Evolutionary conservation across 2,329 filamentous ascomycete species (phyloP).

Genomic region (Fusarium sp.): DNA sequence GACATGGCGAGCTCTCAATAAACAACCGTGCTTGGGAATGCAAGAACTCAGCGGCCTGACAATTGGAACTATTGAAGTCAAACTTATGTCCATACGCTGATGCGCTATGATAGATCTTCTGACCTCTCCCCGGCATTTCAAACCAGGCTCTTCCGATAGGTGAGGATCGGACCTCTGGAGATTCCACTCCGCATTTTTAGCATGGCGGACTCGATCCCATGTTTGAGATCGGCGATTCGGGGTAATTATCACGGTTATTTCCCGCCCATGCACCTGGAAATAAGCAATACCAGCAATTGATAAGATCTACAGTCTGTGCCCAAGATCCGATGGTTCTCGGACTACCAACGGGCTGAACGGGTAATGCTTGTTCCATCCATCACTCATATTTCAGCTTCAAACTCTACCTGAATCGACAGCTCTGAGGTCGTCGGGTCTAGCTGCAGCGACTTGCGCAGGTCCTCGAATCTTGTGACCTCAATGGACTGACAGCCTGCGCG

Average conservation of each 20-base stretch:
- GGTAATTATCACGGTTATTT: not conserved
- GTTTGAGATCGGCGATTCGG: too few relatives aligned
- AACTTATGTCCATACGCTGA: accelerated
- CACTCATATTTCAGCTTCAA: not conserved
- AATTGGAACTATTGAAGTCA: not conserved
- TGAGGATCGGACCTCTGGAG: not conserved
- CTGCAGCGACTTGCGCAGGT: not conserved
- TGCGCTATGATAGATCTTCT: not conserved
- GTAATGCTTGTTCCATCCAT: not conserved
- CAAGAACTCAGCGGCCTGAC: not conserved
- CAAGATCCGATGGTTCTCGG: not conserved
- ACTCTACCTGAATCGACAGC: not conserved
- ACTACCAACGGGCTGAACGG: not conserved
- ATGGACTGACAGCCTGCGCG: not conserved
- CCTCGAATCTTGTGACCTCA: not conserved
- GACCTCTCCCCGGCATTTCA: not conserved
- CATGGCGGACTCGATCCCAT: too few relatives aligned
- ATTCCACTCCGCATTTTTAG: not conserved
- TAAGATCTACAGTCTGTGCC: not conserved
- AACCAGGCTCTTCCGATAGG: not conserved
- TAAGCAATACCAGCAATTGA: too few relatives aligned
- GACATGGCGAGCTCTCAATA: not conserved
- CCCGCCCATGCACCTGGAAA: not conserved
- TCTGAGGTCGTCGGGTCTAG: not conserved
- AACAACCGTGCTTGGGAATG: not conserved